These are phyloP conservation scores for Symbiodinium natans DNA, from an alignment of 73 alveolate genomes.

Conservation along the genomic window DNA sequence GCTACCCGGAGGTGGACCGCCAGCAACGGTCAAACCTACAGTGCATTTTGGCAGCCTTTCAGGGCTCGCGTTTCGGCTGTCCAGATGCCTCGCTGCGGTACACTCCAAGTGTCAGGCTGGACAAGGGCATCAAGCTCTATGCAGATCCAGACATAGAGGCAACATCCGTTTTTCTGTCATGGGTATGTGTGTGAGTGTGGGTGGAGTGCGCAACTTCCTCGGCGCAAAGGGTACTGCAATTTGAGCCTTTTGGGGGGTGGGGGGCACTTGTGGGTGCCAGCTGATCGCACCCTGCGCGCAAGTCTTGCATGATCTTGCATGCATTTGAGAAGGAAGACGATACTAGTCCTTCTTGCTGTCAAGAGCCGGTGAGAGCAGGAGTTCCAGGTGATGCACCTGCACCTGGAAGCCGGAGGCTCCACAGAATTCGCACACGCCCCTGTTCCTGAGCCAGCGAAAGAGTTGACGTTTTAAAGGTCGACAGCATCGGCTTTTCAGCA, in stretches of 20 bases:
- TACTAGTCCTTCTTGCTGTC: no score
- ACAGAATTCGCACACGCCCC: no score
- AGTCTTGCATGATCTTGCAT: no score
- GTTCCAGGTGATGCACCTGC: conserved; percentile 89
- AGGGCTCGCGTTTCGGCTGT: not conserved
- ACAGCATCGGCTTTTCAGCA: conserved; percentile 60
- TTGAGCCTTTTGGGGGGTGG: not conserved
- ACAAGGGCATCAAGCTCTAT: conserved; percentile 38
- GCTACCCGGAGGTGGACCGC: conserved; percentile 34
- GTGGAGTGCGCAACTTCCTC: not conserved
- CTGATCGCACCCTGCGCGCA: no score
- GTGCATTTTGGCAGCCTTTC: not conserved
- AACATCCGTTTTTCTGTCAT: not conserved
- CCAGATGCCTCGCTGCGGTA: no score
- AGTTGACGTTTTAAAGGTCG: not conserved
- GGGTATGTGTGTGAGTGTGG: no score
- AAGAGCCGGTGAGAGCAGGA: not conserved
- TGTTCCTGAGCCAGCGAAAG: no score
- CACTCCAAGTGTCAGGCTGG: not conserved
- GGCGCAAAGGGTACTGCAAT: not conserved
- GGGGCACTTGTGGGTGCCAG: not conserved
- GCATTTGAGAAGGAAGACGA: no score
- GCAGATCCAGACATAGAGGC: conserved; percentile 68
- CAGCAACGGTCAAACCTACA: conserved; percentile 32
- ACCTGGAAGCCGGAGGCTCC: conserved; percentile 44